Percentiles rank a stretch among this genome's conserved stretches.
Conservation (phyloP, 768 basidiomycete genomes). For the Lentinula guzmanii region DNA sequence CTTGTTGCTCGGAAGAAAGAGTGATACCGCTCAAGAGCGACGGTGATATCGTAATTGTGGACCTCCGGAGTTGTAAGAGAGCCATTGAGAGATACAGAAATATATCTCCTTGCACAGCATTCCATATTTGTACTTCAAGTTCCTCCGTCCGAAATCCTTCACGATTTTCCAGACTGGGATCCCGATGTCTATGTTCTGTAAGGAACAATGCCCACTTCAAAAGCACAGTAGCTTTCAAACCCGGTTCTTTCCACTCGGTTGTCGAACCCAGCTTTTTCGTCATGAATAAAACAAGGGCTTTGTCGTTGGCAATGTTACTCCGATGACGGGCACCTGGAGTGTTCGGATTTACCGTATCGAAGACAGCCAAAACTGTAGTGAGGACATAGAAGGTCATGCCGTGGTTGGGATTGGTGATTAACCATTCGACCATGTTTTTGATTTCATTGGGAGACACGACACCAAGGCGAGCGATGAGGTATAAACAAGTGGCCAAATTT, state of each 20-base stretch:
- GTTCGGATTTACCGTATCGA: constrained; percentile 61
- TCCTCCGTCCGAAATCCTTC: constrained; percentile 71
- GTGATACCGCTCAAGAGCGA: constrained; percentile 28
- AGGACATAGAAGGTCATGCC: constrained; percentile 66
- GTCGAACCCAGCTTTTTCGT: constrained; percentile 45
- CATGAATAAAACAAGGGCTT: constrained; percentile 49
- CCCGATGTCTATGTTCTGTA: constrained; percentile 66
- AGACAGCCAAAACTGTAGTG: constrained; percentile 53
- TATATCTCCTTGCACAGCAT: constrained; percentile 77
- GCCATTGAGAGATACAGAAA: constrained; percentile 66
- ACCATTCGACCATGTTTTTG: constrained; percentile 64
- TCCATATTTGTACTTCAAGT: constrained; percentile 76
- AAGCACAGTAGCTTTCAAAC: constrained; percentile 66
- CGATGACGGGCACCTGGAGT: constrained; percentile 39
- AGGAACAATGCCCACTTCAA: constrained; percentile 88
- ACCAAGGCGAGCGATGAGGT: constrained; percentile 57
- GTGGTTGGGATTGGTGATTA: constrained; percentile 59
- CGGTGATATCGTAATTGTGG: constrained; percentile 21
- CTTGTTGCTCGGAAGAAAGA: constrained; percentile 33
- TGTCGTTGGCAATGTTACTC: constrained; percentile 40
- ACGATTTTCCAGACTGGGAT: constrained; percentile 56
- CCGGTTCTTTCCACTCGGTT: constrained; percentile 61
- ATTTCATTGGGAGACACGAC: constrained; percentile 56
- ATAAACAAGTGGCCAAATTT: constrained; percentile 56
- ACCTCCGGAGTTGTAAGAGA: constrained; percentile 47